These are phyloP conservation scores for Ganoderma boninense DNA, from an alignment of 1,284 basidiomycete genomes.

Conservation along the genomic window DNA sequence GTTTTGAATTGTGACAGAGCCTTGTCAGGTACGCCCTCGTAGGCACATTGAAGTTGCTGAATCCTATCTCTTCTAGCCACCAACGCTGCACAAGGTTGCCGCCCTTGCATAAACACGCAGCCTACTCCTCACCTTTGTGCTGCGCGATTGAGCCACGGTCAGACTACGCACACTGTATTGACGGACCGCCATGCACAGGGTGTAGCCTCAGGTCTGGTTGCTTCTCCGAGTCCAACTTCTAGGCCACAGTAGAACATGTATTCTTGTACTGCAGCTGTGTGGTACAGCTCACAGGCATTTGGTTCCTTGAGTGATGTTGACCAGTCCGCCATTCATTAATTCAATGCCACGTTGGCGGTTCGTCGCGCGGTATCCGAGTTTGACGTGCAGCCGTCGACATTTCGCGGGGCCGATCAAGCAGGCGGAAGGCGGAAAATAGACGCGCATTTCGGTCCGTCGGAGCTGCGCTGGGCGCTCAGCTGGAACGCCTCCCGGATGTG, in stretches of 20 bases:
- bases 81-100: background rate
- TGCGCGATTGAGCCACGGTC: background rate
- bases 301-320: background rate
- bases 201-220: background rate
- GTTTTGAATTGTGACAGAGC: slow-evolving; percentile 1
- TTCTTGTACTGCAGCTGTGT: background rate
- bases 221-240: background rate
- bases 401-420: background rate
- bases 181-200: background rate
- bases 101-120: background rate
- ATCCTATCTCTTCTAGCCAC: background rate
- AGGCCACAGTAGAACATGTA: too few relatives aligned
- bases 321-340: background rate
- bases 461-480: background rate
- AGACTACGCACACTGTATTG: background rate
- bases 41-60: background rate
- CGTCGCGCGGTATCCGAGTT: background rate
- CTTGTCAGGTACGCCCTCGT: slow-evolving; percentile 1
- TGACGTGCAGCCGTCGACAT: background rate
- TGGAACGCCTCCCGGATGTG: background rate
- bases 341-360: too few relatives aligned
- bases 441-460: background rate
- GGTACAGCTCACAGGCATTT: background rate
- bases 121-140: background rate
- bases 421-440: background rate